Evolutionary conservation across 805 yeast species (phyloP), one percentile per base, ranked within the genome.

Genomic region (Starmerella cellae): DNA sequence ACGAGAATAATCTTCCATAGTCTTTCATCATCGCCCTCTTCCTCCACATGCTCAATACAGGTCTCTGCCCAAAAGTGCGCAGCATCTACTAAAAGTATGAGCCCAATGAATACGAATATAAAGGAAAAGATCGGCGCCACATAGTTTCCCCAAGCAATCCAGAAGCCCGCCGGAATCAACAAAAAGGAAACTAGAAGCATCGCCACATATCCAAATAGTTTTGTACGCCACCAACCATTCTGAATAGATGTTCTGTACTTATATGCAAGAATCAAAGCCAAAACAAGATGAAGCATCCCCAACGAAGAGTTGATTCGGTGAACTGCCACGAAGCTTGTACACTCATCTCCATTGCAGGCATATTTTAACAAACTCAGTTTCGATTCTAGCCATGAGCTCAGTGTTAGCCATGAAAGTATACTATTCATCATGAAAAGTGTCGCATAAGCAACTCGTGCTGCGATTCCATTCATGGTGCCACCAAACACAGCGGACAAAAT

Each of bases 11-110:
- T 67, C 54, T 82, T 75, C 97, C 97, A 91, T 52, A 82, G 69
- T 3, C 60, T 53, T 13, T 62, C 56, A 42, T 74, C 75, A 36
- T 76, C 81, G 17, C 45, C 50, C 44, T 81, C 88, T 54, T 78
- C 76, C 58, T 91, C 97, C 33, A 91, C 83, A 54, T 84, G 82
- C 50, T 79, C 85, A 41, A 91, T 70, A 60, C 98, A 91, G 6
- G 81, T 82, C 55, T 91, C 99, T 0, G 97, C 96, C 95, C 96
- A 91, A 52, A 88, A 88, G 61, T 91, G 97, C 3, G 98, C 97
- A 68, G 84, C 91, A 61, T 91, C 98, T 26, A 91, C 96, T 38
- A 91, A 66, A 38, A 91, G 67, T 13, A 93, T 80, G 44, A 91
- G 70, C 1, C 98, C 98, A 47, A 91, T 82, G 14, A 91, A 77